phyloP scores from a whole-genome alignment of 192 early-diverging fungal genomes.

The Coemansia sp. region DNA sequence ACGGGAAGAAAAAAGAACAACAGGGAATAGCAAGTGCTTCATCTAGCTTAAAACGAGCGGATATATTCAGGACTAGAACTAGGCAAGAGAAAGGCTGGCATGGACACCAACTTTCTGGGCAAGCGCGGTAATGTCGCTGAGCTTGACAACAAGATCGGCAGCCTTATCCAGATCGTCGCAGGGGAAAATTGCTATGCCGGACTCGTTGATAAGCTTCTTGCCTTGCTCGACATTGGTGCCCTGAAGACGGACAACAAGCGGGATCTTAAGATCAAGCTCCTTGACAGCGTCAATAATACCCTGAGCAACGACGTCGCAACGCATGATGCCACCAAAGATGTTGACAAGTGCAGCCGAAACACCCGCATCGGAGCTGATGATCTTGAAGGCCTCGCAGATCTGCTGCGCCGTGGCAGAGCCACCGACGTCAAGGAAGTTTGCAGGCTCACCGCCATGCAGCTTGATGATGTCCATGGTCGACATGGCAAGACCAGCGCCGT shows the following conservation, averaged over 20 bases:
- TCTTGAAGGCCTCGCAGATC: conserved; percentile 99
- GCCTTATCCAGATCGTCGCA: conserved; percentile 96
- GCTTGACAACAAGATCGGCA: conserved; percentile 63
- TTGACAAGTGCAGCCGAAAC: conserved; percentile 98
- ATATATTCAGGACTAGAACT: conserved; percentile 2
- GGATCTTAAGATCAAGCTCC: conserved; percentile 87
- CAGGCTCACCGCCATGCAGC: conserved; percentile 96
- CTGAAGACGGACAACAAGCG: conserved; percentile 96
- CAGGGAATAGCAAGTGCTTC: neutral
- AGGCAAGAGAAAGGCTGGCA: conserved; percentile 53
- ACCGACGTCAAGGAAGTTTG: conserved; percentile 99
- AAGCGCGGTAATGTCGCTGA: conserved; percentile 55
- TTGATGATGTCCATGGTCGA: conserved; percentile 99
- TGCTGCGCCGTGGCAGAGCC: conserved; percentile 93
- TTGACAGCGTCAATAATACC: conserved; percentile 95
- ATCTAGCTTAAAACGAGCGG: neutral
- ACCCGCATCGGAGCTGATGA: conserved; percentile 94
- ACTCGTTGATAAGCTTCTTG: conserved; percentile 90
- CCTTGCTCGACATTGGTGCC: conserved; percentile 83
- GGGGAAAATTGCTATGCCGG: conserved; percentile 88
- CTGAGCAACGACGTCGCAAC: conserved; percentile 97
- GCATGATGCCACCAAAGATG: conserved; percentile 99
- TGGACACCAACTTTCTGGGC: conserved; percentile 49
- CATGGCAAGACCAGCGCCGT: conserved; percentile 99
- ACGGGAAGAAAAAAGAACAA: neutral